phyloP scores from a whole-genome alignment of 768 basidiomycete species.

The Serendipita indica region DNA sequence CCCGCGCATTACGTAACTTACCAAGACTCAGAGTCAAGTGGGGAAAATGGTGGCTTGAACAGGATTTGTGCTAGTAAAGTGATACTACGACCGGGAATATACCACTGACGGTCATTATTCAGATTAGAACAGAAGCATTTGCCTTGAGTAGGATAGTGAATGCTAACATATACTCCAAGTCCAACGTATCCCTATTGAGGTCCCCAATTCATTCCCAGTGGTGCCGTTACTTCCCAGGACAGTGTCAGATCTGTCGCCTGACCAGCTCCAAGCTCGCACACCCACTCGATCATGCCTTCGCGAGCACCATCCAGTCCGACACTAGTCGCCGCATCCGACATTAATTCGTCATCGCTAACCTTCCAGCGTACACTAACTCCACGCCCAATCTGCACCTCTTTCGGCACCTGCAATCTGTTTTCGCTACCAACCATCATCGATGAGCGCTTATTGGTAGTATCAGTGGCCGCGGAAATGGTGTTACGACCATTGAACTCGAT shows the following conservation, averaged over 20 bases:
- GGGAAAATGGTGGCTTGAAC: no score
- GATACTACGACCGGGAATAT: no score
- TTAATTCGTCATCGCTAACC: slow-evolving; percentile 22
- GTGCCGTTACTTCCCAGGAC: slow-evolving; percentile 39
- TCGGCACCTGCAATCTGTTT: slow-evolving; percentile 12
- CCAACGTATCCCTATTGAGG: slow-evolving; percentile 1
- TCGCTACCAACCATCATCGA: neutral
- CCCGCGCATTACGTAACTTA: no score
- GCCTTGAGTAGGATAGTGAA: no score
- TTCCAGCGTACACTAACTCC: slow-evolving; percentile 15
- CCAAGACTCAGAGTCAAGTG: no score
- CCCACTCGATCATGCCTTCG: slow-evolving; percentile 43
- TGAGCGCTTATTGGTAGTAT: neutral
- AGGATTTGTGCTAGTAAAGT: no score
- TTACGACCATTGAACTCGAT: slow-evolving; percentile 13
- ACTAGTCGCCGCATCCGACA: slow-evolving; percentile 29
- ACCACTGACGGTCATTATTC: no score
- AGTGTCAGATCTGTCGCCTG: slow-evolving; percentile 31
- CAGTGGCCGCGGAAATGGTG: neutral
- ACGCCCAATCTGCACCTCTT: slow-evolving; percentile 22
- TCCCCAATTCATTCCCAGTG: slow-evolving; percentile 19
- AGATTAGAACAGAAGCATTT: no score
- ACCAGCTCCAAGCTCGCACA: slow-evolving; percentile 29
- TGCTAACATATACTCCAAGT: no score
- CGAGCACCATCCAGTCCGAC: slow-evolving; percentile 17